Base-by-base conservation (phyloP, 495 filamentous ascomycete species). In the Cercophora samala region DNA sequence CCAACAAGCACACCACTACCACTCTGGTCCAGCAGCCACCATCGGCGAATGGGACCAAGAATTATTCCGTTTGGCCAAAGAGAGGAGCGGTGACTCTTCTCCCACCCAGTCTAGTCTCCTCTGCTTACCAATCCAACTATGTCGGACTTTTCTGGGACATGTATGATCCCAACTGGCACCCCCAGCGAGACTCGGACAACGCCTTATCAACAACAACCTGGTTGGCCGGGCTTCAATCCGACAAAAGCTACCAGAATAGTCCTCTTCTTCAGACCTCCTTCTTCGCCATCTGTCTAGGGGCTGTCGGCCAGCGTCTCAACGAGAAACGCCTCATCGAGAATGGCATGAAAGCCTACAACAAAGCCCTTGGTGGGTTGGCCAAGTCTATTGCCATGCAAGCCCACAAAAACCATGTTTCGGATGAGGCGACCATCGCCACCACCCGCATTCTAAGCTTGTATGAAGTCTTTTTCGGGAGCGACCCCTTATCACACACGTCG, bases 391-490 rank as follows among this genome's bases (percentile, higher is more conserved):
- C n/a, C 5, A 62, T 21, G 8, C 29, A 25, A 37, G 32, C 15
- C 11, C 19, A 29, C 2, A 42, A 46, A 9, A 18, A 19, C 4
- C 37, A 46, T 9, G 5, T 29, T 9, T 26, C 60, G 19, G 26
- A 62, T 17, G 60, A 62, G 15, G 29, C 24, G 1, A 42, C 32
- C 4, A 19, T 62, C 4, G 60, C 60, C n/a, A 19, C 60, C 15
- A 62, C 60, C 15, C 60, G 60, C n/a, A 37, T 25, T 11, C 19
- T 62, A n/a, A 42, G 26, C 26, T 8, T 62, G 15, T 62, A 62
- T 24, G 60, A 62, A 22, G 60, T 62, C 17, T 62, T 62, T 21
- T 62, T 42, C 60, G 60, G 60, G 4, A 37, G 25, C 29, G 60
- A 62, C 29, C 19, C 60, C 17, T 46, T 46, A 56, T 21, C 53